These are phyloP conservation scores for Fusarium concolor DNA, from an alignment of 2,329 filamentous ascomycete genomes.

Conservation along the genomic window DNA sequence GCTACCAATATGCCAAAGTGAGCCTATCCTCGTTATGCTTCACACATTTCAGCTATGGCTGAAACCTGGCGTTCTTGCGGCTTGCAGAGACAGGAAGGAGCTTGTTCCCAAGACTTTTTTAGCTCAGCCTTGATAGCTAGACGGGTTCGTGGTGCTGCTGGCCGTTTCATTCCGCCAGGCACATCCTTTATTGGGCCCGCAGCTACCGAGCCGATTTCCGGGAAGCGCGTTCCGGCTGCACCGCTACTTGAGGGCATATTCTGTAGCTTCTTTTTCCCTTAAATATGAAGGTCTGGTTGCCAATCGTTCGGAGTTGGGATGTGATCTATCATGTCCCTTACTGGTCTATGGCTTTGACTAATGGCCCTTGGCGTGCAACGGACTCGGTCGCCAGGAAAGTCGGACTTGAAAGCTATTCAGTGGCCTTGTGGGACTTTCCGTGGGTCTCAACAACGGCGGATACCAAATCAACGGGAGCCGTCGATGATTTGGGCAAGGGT, in stretches of 20 bases:
- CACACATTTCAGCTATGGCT: slow-evolving; percentile 27
- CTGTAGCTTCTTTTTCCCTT: not conserved
- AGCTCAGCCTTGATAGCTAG: slow-evolving; percentile 5
- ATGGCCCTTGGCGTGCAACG: slow-evolving; percentile 25
- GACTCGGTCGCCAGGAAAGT: slow-evolving; percentile 10
- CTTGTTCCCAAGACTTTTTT: not conserved
- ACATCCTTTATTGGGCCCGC: not conserved
- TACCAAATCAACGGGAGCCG: slow-evolving; percentile 17
- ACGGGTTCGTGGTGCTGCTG: not conserved
- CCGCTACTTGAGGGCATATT: slow-evolving; percentile 2
- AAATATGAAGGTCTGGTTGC: slow-evolving; percentile 1
- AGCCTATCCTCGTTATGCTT: slow-evolving; percentile 16
- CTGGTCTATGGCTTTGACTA: slow-evolving; percentile 21
- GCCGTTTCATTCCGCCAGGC: slow-evolving; percentile 13
- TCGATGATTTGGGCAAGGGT: slow-evolving; percentile 1
- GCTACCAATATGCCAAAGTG: not conserved
- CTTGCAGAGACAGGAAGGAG: not conserved
- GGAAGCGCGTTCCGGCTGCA: slow-evolving; percentile 16
- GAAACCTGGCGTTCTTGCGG: slow-evolving; percentile 12
- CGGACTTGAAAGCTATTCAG: slow-evolving; percentile 11
- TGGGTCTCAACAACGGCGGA: slow-evolving; percentile 14
- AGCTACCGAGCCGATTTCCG: not conserved
- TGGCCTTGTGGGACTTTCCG: slow-evolving; percentile 22
- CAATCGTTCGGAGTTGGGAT: slow-evolving; percentile 8
- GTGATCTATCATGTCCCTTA: slow-evolving; percentile 31